Evolutionary conservation across 352 stramenopile species (phyloP).

Genomic region (Globisporangium orthogonon): DNA sequence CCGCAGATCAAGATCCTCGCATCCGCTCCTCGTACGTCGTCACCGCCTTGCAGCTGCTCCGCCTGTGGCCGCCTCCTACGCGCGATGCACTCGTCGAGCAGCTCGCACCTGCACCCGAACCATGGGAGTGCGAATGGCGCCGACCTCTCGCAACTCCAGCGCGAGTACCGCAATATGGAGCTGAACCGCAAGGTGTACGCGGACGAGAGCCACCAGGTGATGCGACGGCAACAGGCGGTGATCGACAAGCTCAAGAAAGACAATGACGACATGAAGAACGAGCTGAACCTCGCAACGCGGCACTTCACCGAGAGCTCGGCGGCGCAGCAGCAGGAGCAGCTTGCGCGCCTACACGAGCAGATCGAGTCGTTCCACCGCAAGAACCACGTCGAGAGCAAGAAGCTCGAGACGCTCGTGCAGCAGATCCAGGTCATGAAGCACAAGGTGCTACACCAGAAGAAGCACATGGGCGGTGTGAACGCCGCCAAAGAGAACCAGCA

Average conservation of each 20-base stretch:
- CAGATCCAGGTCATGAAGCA: slow-evolving; percentile 83
- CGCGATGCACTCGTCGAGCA: slow-evolving; percentile 12
- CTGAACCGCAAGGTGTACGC: slow-evolving; percentile 93
- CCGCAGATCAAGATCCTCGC: too few species aligned
- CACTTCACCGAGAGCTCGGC: slow-evolving; percentile 81
- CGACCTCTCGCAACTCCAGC: slow-evolving; percentile 90
- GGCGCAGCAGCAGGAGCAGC: slow-evolving; percentile 79
- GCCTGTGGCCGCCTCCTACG: background rate
- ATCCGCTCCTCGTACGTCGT: too few species aligned
- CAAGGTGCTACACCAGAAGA: slow-evolving; percentile 88
- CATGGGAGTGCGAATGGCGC: slow-evolving; percentile 17
- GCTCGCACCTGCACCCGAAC: slow-evolving; percentile 9
- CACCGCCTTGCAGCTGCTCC: too few species aligned
- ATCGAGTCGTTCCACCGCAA: slow-evolving; percentile 86
- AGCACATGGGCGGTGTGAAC: slow-evolving; percentile 95
- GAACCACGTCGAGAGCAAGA: slow-evolving; percentile 81
- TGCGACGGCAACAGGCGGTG: slow-evolving; percentile 91
- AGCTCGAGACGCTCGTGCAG: slow-evolving; percentile 83
- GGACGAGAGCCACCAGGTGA: slow-evolving; percentile 91
- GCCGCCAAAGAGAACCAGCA: slow-evolving; percentile 93
- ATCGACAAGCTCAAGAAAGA: slow-evolving; percentile 88
- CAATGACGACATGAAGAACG: slow-evolving; percentile 82
- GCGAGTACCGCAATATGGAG: slow-evolving; percentile 96
- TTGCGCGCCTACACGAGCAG: slow-evolving; percentile 79
- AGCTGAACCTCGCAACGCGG: slow-evolving; percentile 88